These are phyloP conservation scores for Suaeda aralocaspica DNA, from an alignment of 148 eudicot genomes.

Conservation along the genomic window DNA sequence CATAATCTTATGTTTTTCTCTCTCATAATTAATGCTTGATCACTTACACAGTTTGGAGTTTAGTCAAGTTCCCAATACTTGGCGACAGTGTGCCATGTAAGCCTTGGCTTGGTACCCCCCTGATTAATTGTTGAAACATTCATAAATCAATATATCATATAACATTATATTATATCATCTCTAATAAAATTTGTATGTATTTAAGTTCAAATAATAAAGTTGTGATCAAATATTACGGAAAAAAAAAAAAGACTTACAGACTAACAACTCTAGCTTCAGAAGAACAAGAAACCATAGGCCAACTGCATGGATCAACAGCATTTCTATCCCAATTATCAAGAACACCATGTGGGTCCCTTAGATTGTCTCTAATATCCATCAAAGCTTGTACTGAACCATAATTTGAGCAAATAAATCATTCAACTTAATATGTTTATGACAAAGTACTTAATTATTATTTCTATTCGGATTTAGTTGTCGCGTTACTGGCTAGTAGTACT, in stretches of 20 bases:
- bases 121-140: conserved; percentile 29
- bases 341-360: conserved; percentile 74
- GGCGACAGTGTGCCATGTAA: conserved; percentile 73
- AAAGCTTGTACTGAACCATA: conserved; percentile 63
- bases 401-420: background rate
- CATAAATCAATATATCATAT: no score
- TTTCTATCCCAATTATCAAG: conserved; percentile 77
- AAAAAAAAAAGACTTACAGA: conserved; percentile 52
- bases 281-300: conserved; percentile 84
- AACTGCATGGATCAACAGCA: conserved; percentile 97
- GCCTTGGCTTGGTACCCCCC: conserved; percentile 81
- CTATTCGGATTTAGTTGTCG: background rate
- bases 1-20: background rate
- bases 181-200: background rate
- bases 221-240: no score
- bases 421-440: background rate
- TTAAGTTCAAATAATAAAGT: no score
- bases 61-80: conserved; percentile 85
- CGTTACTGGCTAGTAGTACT: background rate
- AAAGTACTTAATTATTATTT: background rate
- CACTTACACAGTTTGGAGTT: conserved; percentile 80
- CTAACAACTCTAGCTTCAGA: conserved; percentile 51
- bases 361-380: conserved; percentile 51
- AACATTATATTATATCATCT: no score
- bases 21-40: conserved; percentile 27